Evolutionary conservation across 306 rosid genomes (phyloP).

Genomic region (Macrotyloma uniflorum): DNA sequence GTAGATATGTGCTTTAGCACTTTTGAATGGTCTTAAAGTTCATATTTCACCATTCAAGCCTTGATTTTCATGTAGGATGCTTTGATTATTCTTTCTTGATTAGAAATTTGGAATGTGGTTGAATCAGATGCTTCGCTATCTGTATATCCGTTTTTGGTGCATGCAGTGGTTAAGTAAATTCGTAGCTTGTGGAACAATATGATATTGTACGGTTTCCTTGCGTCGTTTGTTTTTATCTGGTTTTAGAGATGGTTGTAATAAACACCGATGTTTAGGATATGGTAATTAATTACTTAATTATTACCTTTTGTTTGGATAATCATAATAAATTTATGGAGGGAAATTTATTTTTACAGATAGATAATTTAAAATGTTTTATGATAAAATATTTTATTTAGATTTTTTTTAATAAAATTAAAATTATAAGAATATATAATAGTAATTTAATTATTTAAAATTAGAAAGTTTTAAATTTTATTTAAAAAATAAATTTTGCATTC

Average conservation of each 20-base stretch:
- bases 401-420: no score
- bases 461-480: no score
- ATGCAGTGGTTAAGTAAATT: not conserved
- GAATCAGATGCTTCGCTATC: conserved; percentile 1
- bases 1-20: conserved; percentile 54
- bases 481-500: no score
- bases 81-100: not conserved
- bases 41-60: conserved; percentile 20
- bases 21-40: conserved; percentile 47
- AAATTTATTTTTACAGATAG: no score
- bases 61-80: not conserved
- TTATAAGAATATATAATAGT: no score
- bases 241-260: not conserved
- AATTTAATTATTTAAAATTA: no score
- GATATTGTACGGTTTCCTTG: not conserved
- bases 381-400: no score
- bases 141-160: not conserved
- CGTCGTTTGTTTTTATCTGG: not conserved
- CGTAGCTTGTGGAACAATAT: not conserved
- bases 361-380: no score
- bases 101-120: not conserved
- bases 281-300: no score
- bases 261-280: no score
- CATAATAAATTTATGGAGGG: no score
- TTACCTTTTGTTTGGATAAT: no score